Evolutionary conservation across 2,329 filamentous ascomycete genomes (phyloP), one percentile per base, ranked within the genome.

Genomic region (Fusarium avenaceum): DNA sequence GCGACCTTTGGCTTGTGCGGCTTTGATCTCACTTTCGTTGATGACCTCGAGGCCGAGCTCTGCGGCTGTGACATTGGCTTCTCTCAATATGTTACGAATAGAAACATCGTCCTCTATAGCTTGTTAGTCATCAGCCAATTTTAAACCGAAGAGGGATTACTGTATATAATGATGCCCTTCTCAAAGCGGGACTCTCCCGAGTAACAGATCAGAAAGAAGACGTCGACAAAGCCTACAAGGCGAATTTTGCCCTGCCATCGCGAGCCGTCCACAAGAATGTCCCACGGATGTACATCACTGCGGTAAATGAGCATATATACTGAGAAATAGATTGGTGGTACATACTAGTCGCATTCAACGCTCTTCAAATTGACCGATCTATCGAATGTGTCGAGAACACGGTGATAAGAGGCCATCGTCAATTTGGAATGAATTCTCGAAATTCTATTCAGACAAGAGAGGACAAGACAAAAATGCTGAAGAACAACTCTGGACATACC

Each of bases 121-220:
- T 5, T 1, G 24, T 57, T 11, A 57, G 48, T n/a, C 13, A 0
- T 3, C 1, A 4, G 4, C 4, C 10, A 1, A 1, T 2, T 0
- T 2, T 2, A 5, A 13, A 6, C 1, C 0, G 7, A 24, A 4
- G 1, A 4, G 2, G 2, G 15, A 19, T 40, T 20, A 45, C 55
- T 58, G 14, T 55, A 55, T n/a, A 54, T 33, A 3, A 58, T 55
- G 1, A 58, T 45, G 5, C 49, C 55, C 20, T 54, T 45, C 14
- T 54, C 55, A n/a, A 58, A 54, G 3, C 55, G 55, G n/a, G 48
- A 58, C 14, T 58, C 40, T 13, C 55, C 52, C 3, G 55, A 58
- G 33, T 58, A 58, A 6, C 48, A 58, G 4, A 58, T 33, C 20
- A 58, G 17, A 20, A 58, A 54, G 4, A 57, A 58, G 14, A 55